These are phyloP conservation scores for Termitomyces eurrhizus DNA, from an alignment of 768 basidiomycete genomes.

Conservation along the genomic window DNA sequence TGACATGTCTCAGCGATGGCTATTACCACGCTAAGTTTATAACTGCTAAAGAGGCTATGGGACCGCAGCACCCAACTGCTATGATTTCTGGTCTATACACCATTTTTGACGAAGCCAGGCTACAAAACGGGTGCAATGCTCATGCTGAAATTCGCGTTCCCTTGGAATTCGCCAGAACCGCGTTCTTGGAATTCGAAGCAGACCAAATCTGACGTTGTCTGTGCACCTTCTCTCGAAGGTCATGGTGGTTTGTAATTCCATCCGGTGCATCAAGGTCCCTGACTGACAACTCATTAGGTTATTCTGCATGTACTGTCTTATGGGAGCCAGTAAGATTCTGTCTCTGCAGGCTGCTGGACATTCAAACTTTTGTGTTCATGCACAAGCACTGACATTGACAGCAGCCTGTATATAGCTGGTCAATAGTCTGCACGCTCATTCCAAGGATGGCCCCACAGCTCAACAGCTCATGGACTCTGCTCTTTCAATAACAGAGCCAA, in stretches of 20 bases:
- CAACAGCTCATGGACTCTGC: neutral
- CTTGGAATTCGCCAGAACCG: neutral
- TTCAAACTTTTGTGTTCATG: neutral
- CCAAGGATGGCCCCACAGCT: neutral
- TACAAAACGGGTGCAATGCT: slow-evolving; percentile 2
- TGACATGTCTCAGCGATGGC: slow-evolving; percentile 7
- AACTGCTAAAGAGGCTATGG: slow-evolving; percentile 13
- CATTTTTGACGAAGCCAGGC: neutral
- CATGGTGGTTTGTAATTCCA: neutral
- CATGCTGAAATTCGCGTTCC: neutral
- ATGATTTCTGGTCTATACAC: slow-evolving; percentile 4
- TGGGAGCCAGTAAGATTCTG: neutral
- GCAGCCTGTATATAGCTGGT: neutral
- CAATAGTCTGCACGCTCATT: neutral
- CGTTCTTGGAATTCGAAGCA: neutral
- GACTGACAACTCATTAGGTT: neutral
- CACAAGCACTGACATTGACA: neutral
- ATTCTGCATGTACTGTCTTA: neutral
- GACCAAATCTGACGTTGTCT: neutral
- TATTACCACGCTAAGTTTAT: slow-evolving; percentile 12
- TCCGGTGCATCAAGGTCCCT: neutral
- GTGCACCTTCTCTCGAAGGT: neutral
- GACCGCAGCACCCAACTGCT: neutral
- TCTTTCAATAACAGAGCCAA: neutral
- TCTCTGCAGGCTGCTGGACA: neutral